phyloP scores from a whole-genome alignment of 2,329 filamentous ascomycete genomes.

The Diatrype stigma region DNA sequence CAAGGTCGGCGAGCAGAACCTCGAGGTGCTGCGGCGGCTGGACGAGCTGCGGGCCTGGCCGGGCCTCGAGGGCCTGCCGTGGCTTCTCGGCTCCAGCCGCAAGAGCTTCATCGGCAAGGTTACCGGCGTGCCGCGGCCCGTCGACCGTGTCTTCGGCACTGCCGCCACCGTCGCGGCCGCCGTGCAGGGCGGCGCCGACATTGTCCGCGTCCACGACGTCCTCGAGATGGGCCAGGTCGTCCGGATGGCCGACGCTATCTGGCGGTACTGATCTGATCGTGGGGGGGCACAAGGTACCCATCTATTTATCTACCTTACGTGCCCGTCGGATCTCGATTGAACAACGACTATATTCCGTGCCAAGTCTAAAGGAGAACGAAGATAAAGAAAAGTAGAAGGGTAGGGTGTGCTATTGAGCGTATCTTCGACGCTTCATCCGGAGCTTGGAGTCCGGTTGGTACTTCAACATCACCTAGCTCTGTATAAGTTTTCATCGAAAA shows the following conservation, averaged over 20 bases:
- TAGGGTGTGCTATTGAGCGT: too few species aligned
- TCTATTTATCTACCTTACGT: too few species aligned
- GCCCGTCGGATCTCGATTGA: too few species aligned
- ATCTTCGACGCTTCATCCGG: too few species aligned
- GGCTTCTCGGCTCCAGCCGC: conserved; percentile 83
- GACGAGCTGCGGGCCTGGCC: conserved; percentile 60
- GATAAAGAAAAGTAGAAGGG: too few species aligned
- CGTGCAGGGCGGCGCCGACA: conserved; percentile 81
- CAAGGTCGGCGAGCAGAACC: conserved; percentile 76
- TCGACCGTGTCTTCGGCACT: conserved; percentile 76
- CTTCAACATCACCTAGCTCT: too few species aligned
- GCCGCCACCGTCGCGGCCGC: conserved; percentile 84
- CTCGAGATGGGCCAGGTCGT: conserved; percentile 79
- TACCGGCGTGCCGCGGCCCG: conserved; percentile 69
- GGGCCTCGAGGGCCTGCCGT: conserved; percentile 68
- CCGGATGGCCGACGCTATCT: conserved; percentile 91
- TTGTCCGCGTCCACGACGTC: conserved; percentile 90
- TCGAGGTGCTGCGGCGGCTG: conserved; percentile 69
- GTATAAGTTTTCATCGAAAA: too few species aligned
- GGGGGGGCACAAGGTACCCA: too few species aligned
- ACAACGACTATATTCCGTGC: too few species aligned
- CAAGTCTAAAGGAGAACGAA: too few species aligned
- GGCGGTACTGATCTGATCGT: conserved; percentile 46
- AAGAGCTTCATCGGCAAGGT: conserved; percentile 85
- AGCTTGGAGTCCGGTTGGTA: too few species aligned